Conservation (phyloP, 768 basidiomycete genomes). For the Sarcodon aspratus region DNA sequence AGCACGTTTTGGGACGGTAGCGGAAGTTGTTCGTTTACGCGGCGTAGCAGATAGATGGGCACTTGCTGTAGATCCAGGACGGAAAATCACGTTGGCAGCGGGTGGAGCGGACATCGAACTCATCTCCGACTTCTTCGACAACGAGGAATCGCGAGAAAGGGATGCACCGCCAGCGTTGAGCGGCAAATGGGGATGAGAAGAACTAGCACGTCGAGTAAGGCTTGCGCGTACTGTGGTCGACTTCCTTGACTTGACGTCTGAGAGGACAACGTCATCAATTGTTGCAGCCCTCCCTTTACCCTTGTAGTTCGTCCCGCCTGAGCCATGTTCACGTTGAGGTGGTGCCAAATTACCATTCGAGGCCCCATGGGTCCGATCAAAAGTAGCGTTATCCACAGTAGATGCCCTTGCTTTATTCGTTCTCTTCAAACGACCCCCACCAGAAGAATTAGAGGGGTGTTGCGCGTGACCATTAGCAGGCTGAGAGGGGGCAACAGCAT, state of each 20-base stretch:
- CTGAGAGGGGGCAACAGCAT: neutral
- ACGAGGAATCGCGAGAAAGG: conserved; percentile 15
- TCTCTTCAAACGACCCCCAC: neutral
- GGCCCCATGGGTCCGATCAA: neutral
- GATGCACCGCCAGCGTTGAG: conserved; percentile 3
- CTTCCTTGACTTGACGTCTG: conserved; percentile 1
- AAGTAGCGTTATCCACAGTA: neutral
- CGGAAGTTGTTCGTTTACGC: conserved; percentile 1
- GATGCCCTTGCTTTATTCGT: neutral
- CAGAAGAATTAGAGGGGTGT: neutral
- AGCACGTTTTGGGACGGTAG: no score
- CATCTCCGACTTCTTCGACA: conserved; percentile 13
- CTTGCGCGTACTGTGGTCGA: neutral
- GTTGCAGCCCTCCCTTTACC: neutral
- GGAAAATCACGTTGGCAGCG: neutral
- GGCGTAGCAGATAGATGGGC: neutral
- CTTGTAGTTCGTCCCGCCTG: conserved; percentile 6
- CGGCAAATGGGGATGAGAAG: neutral
- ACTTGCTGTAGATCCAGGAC: neutral
- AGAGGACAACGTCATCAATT: neutral
- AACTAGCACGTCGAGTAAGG: neutral
- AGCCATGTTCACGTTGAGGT: neutral
- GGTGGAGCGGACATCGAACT: conserved; percentile 13
- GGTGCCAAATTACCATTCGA: no score
- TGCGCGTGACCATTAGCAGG: neutral